Percentiles rank a stretch among this genome's conserved stretches.
Evolutionary conservation across 2,329 filamentous ascomycete genomes (phyloP).

Genomic region (Aspergillus nomiae): DNA sequence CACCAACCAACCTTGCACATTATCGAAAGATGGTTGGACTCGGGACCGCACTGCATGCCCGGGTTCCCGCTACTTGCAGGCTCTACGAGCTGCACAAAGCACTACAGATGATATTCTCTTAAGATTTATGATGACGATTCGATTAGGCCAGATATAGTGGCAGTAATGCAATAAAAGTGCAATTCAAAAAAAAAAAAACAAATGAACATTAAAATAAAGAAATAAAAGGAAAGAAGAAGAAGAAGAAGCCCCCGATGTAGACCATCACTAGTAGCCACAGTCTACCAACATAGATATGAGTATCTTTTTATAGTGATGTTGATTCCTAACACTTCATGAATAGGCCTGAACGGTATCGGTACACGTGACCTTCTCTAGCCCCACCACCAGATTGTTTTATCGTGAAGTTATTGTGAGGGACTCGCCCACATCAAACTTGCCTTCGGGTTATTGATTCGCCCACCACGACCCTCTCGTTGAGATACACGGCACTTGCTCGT

Average conservation of each 20-base stretch:
- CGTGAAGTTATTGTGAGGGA: constrained; percentile 4
- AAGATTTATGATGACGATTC: constrained; percentile 31
- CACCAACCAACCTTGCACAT: constrained; percentile 7
- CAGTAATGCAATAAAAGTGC: constrained; percentile 24
- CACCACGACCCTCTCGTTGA: constrained; percentile 5
- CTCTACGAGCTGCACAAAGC: constrained; percentile 11
- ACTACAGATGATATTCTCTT: constrained; percentile 11
- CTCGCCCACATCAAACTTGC: constrained; percentile 13
- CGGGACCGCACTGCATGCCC: constrained; percentile 9
- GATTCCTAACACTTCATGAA: not conserved
- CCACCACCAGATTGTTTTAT: constrained; percentile 18
- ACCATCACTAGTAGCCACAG: not conserved
- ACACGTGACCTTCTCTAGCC: constrained; percentile 23
- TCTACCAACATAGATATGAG: not conserved
- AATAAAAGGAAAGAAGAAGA: not conserved
- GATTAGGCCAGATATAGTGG: constrained; percentile 25
- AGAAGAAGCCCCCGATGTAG: not conserved
- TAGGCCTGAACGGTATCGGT: constrained; percentile 15
- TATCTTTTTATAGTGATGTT: not conserved
- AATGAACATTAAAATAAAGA: too few relatives aligned
- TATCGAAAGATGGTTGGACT: constrained; percentile 11
- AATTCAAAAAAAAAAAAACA: not conserved
- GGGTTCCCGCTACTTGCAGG: constrained; percentile 9
- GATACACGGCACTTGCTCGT: not conserved
- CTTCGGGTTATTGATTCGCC: constrained; percentile 4